phyloP scores from a whole-genome alignment of 352 stramenopile species.

The Globisporangium alternatum region DNA sequence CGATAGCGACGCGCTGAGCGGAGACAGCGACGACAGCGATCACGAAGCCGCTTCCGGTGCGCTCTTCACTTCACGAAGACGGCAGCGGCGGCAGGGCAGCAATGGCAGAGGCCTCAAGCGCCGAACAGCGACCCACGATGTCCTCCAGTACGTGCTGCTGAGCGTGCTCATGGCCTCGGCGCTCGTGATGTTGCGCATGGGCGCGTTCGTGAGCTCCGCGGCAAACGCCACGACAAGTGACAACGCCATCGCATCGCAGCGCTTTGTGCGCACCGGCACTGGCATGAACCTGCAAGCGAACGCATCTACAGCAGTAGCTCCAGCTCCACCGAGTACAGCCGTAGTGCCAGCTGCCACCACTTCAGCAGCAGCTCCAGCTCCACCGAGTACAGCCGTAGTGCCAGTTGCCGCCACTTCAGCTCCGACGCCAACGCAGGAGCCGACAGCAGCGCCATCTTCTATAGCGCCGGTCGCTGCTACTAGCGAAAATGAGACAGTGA shows the following conservation, averaged over 20 bases:
- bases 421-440: too few species aligned
- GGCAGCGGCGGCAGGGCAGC: background rate
- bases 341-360: background rate
- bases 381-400: background rate
- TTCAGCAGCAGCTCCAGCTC: too few species aligned
- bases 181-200: slow-evolving; percentile 2
- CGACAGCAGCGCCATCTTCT: too few species aligned
- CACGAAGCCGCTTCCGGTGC: background rate
- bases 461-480: background rate
- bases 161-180: background rate
- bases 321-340: background rate
- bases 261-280: slow-evolving; percentile 6
- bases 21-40: background rate
- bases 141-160: slow-evolving; percentile 9
- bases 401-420: background rate
- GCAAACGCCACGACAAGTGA: background rate
- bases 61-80: background rate
- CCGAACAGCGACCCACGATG: background rate
- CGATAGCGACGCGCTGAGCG: background rate
- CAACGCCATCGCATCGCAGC: background rate
- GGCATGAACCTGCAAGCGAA: background rate
- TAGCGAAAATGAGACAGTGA: background rate
- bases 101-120: background rate
- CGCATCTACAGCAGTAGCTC: background rate
- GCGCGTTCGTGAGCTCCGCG: background rate